Base-by-base conservation (phyloP, 2,329 filamentous ascomycete genomes). In the Aquanectria penicillioides region DNA sequence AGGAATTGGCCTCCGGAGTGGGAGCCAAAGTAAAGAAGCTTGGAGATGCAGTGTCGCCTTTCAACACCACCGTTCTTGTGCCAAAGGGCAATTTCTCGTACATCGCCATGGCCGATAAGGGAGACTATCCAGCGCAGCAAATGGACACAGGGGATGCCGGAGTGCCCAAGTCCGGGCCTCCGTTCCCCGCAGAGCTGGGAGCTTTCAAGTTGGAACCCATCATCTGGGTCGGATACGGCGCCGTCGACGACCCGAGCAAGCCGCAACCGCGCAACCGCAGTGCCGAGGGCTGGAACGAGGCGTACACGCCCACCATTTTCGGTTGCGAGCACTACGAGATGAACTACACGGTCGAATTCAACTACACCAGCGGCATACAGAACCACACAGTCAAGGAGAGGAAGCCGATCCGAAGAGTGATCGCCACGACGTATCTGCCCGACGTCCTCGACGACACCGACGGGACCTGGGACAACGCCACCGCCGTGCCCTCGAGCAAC, bases 221-320 rank as follows among this genome's bases (percentile, higher is more conserved):
- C 15, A 25, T 70, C 3, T 70, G 68, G 68, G 59, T 70, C 44
- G 68, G 68, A 33, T 70, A 66, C 31, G 59, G 64, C 29, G 59
- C 62, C 8, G 68, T 70, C 5, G 44, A 70, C 5, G 54, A 70
- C 28, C 48, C 41, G 31, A 31, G 28, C 6, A 55, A 66, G 23
- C 26, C 43, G 5, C 68, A 70, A 31, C 64, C 68, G 1, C 17
- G 11, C 1, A 56, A 61, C 6, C 47, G 55, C 3, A 18, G 5
- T 3, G 41, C 25, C 26, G 44, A 61, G 5, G 62, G 59, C 2
- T 70, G 67, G 67, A 34, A 59, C 29, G 47, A 59, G n/a, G 64
- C 65, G 5, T 70, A 70, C 23, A 70, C 66, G 5, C 67, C 68
- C 2, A 67, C n/a, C 13, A 70, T 70, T 6, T 63, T 70, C 38